Evolutionary conservation across 768 basidiomycete genomes (phyloP), one percentile per base, ranked within the genome.

Genomic region (Cyathus striatus): DNA sequence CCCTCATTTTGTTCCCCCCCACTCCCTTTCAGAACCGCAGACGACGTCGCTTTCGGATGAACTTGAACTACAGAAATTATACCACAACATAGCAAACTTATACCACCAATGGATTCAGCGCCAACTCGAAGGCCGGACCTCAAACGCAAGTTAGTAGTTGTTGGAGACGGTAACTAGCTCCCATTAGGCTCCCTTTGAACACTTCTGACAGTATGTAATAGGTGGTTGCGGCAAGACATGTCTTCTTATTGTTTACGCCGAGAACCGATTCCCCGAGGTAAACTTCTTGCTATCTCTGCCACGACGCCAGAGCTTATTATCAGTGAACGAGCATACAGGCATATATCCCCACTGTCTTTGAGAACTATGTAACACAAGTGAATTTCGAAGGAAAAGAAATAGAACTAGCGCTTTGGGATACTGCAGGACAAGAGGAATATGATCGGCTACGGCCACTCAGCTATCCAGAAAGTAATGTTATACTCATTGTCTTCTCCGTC

Each of bases 331-430:
- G 35, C 35, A 13, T 20, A 30, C 57, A 95, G 91, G 81, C 89
- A 23, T 93, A 94, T 62, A 83, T 92, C 53, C 92, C 91, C 23
- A 93, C 91, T 17, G 91, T 94, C 7, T 94, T 94, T 60, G 91
- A 94, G 64, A 93, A 91, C 74, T 93, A 92, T 56, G 88, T 91
- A 43, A 90, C 88, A 10, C 82, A 87, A 49, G 86, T 93, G 26
- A 71, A 80, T 38, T 90, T 86, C 54, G 91, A 94, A 20, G 83
- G 86, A 43, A 93, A 92, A 65, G 70, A 88, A 16, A 82, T 99
- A 48, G 91, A 96, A 57, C 78, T 99, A 33, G 95, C 96, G n/a
- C 73, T 99, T 14, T 99, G 95, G 92, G 93, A 97, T 65, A 97
- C 93, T 1, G 93, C 93, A 1, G 93, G 93, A 21, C 93, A 96